phyloP scores from a whole-genome alignment of 345 rosid genomes.

The Alliaria petiolata region DNA sequence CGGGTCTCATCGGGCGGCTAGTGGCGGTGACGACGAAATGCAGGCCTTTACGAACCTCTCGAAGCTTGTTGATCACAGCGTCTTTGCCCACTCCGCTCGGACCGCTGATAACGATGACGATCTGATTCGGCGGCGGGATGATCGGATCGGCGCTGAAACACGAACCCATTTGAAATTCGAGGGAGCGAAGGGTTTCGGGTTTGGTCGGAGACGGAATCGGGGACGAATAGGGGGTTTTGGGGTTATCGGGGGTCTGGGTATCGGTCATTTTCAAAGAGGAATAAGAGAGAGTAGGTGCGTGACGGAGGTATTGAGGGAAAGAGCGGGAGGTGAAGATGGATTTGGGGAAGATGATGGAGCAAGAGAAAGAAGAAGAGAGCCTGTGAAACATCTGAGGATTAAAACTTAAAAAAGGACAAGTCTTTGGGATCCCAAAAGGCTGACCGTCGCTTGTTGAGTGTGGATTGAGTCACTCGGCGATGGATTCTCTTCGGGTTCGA shows the following conservation, averaged over 20 bases:
- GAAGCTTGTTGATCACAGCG: conserved; percentile 66
- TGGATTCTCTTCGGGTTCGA: not conserved
- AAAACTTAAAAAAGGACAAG: too few species aligned
- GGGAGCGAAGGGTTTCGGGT: conserved; percentile 60
- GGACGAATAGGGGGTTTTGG: conserved; percentile 32
- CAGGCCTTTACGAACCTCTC: conserved; percentile 49
- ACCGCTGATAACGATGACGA: conserved; percentile 76
- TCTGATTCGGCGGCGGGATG: conserved; percentile 51
- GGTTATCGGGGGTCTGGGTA: conserved; percentile 32
- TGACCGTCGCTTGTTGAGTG: not conserved
- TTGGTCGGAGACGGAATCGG: conserved; percentile 39
- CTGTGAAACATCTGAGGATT: conserved; percentile 60
- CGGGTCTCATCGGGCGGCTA: conserved; percentile 64
- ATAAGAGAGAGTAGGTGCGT: conserved; percentile 19
- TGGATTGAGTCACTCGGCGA: not conserved
- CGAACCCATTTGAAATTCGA: conserved; percentile 62
- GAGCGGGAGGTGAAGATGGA: conserved; percentile 19
- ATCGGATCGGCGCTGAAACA: conserved; percentile 43
- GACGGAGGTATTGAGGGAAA: conserved; percentile 11
- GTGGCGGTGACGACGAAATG: conserved; percentile 93
- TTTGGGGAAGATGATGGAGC: conserved; percentile 24
- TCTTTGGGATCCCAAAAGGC: not conserved
- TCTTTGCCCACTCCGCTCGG: conserved; percentile 97
- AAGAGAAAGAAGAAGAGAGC: conserved; percentile 37
- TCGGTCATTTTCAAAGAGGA: conserved; percentile 50